phyloP scores from a whole-genome alignment of 73 alveolate genomes.

The Tetrahymena elliotti region DNA sequence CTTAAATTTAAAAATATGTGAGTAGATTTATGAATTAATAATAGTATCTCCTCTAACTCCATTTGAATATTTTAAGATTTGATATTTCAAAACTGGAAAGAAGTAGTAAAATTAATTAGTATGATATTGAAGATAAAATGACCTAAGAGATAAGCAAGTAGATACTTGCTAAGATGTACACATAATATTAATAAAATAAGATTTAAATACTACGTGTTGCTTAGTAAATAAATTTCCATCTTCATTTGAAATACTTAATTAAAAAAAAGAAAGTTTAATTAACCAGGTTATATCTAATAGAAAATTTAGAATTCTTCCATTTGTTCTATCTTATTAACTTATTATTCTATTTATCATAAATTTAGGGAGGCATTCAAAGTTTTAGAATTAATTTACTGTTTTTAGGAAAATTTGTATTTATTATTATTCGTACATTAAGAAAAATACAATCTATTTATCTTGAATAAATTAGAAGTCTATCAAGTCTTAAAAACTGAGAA shows the following conservation, averaged over 20 bases:
- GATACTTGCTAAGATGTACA: too few relatives aligned
- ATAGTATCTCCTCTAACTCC: too few relatives aligned
- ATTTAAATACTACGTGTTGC: not conserved
- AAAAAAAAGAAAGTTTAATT: not conserved
- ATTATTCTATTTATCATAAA: not conserved
- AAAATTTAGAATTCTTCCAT: not conserved
- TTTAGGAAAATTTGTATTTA: not conserved
- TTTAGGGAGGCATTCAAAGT: not conserved
- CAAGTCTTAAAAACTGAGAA: not conserved
- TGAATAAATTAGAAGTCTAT: not conserved
- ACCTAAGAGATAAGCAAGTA: too few relatives aligned
- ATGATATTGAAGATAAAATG: not conserved
- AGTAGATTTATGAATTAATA: too few relatives aligned
- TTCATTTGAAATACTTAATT: not conserved
- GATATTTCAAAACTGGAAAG: too few relatives aligned
- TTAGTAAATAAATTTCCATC: not conserved
- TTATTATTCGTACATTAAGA: not conserved
- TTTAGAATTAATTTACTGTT: not conserved
- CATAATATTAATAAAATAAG: too few relatives aligned
- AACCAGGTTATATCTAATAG: not conserved
- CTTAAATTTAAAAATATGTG: too few relatives aligned
- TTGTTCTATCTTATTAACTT: not conserved
- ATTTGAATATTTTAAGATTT: too few relatives aligned
- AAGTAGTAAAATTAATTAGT: too few relatives aligned
- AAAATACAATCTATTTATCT: not conserved